phyloP scores from a whole-genome alignment of 176 grass and related monocot species.

The Neostapfia colusana region DNA sequence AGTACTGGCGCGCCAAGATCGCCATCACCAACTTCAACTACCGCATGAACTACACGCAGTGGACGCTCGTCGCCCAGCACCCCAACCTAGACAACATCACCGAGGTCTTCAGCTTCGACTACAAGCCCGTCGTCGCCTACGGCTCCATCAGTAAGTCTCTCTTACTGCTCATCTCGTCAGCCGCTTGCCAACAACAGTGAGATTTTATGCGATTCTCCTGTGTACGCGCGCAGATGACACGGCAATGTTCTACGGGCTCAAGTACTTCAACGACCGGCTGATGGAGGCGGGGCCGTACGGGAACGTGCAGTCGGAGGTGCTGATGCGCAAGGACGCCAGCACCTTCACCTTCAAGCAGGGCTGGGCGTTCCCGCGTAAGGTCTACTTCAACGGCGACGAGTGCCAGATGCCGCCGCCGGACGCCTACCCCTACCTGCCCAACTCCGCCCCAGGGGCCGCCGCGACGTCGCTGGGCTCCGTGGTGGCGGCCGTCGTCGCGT shows the following conservation, averaged over 20 bases:
- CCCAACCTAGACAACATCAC: constrained; percentile 91
- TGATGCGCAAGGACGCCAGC: constrained; percentile 65
- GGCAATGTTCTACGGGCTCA: constrained; percentile 90
- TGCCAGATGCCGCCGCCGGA: constrained; percentile 79
- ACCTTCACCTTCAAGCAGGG: constrained; percentile 88
- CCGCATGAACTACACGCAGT: constrained; percentile 91
- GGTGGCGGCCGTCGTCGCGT: background rate
- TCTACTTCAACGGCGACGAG: constrained; percentile 98
- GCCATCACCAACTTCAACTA: constrained; percentile 94
- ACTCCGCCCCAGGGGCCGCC: constrained; percentile 25
- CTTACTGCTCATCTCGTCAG: background rate
- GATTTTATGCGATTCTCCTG: too few species aligned
- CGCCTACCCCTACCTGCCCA: constrained; percentile 74
- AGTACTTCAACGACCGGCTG: constrained; percentile 88
- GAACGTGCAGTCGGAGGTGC: constrained; percentile 87
- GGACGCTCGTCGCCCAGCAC: constrained; percentile 91
- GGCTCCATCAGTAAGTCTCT: constrained; percentile 58
- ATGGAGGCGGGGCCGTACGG: constrained; percentile 90
- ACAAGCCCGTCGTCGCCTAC: constrained; percentile 76
- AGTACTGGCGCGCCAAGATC: constrained; percentile 90
- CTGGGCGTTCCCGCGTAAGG: constrained; percentile 90
- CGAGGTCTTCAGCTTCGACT: constrained; percentile 89
- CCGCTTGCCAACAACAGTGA: too few species aligned
- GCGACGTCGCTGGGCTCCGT: background rate
- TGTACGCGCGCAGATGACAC: constrained; percentile 98